These are phyloP conservation scores for Lachnellula subtilissima DNA, from an alignment of 2,329 filamentous ascomycete species.

Conservation along the genomic window DNA sequence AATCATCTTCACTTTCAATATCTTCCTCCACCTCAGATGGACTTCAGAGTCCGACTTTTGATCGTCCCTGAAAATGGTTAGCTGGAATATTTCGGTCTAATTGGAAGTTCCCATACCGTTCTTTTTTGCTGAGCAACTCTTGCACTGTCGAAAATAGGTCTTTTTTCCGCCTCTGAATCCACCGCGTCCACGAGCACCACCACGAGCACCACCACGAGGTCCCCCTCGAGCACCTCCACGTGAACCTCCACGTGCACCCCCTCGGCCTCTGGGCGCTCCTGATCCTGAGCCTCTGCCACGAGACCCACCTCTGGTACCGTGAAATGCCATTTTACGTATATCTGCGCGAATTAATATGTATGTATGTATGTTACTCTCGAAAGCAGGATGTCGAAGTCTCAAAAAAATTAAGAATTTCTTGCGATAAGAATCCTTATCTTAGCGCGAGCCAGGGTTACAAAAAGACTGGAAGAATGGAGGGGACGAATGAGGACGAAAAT, in stretches of 20 bases:
- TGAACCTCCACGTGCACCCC: conserved; percentile 23
- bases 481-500: neutral
- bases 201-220: conserved; percentile 26
- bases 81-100: neutral
- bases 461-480: neutral
- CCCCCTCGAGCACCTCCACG: conserved; percentile 26
- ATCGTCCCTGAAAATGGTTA: conserved; percentile 17
- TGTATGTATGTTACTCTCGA: neutral
- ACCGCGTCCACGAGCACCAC: conserved; percentile 30
- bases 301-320: conserved; percentile 25
- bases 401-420: neutral
- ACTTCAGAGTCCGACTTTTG: conserved; percentile 33
- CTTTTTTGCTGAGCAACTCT: conserved; percentile 44
- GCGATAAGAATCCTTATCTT: conserved; percentile 40
- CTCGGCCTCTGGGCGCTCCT: conserved; percentile 25
- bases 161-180: conserved; percentile 30
- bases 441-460: conserved; percentile 35
- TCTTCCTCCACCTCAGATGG: conserved; percentile 36
- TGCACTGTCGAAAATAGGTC: conserved; percentile 41
- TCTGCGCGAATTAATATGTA: neutral
- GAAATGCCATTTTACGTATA: conserved; percentile 18
- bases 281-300: conserved; percentile 15
- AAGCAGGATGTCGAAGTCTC: neutral
- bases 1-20: conserved; percentile 42
- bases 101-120: conserved; percentile 23